phyloP scores from a whole-genome alignment of 495 filamentous ascomycete species.

The Penicillium turbatum region DNA sequence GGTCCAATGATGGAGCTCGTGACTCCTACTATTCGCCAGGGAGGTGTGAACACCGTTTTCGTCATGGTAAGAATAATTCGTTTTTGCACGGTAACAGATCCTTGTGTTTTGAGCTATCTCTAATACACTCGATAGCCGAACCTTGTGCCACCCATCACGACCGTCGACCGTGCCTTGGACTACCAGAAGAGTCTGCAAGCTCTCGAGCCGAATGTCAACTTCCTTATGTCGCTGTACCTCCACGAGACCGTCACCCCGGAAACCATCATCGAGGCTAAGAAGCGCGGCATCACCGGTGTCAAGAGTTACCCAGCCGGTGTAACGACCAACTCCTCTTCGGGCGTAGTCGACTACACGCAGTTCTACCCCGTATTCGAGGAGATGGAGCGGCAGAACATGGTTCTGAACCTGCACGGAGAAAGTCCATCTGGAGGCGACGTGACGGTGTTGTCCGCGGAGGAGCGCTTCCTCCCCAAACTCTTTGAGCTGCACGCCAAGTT shows the following conservation, averaged over 20 bases:
- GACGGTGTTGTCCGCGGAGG: constrained; percentile 77
- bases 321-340: constrained; percentile 81
- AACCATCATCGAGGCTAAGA: constrained; percentile 67
- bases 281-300: constrained; percentile 44
- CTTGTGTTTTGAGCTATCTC: constrained; percentile 7
- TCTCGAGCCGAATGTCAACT: constrained; percentile 69
- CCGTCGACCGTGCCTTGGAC: constrained; percentile 66
- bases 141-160: constrained; percentile 70
- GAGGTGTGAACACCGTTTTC: constrained; percentile 73
- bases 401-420: constrained; percentile 64
- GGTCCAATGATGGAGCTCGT: constrained; percentile 80
- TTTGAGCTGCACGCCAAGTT: constrained; percentile 66
- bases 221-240: constrained; percentile 87
- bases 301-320: constrained; percentile 62
- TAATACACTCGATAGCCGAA: constrained; percentile 48
- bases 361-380: constrained; percentile 77
- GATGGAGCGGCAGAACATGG: constrained; percentile 65
- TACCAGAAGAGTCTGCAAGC: constrained; percentile 65
- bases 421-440: constrained; percentile 48
- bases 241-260: constrained; percentile 73
- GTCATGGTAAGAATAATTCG: constrained; percentile 60
- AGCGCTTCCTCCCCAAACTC: constrained; percentile 74
- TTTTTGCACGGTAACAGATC: constrained; percentile 3
- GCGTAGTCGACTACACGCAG: constrained; percentile 66
- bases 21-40: constrained; percentile 65